phyloP scores from a whole-genome alignment of 2,329 filamentous ascomycete genomes.

The Metarhizium sp. region DNA sequence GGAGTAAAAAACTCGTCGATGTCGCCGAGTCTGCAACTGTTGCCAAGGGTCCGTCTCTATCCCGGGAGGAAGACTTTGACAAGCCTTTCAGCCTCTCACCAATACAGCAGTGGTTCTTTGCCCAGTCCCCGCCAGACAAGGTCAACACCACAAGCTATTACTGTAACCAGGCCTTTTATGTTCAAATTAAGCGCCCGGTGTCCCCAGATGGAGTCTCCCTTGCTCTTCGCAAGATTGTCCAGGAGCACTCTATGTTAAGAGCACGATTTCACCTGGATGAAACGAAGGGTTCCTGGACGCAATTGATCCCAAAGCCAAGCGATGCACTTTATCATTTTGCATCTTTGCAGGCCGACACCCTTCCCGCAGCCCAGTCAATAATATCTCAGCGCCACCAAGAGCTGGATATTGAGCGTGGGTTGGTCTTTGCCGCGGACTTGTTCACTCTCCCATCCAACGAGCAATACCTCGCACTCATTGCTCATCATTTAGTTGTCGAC shows the following conservation, averaged over 20 bases:
- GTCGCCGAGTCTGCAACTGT: not conserved
- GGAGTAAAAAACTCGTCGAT: not conserved
- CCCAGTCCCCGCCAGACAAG: constrained; percentile 2
- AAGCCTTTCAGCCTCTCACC: constrained; percentile 4
- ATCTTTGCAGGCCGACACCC: not conserved
- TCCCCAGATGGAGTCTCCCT: not conserved
- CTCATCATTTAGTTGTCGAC: constrained; percentile 32
- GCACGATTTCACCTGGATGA: constrained; percentile 3
- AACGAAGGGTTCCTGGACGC: not conserved
- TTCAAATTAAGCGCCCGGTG: not conserved
- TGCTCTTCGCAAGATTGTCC: constrained; percentile 1
- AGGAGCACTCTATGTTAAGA: constrained; percentile 7
- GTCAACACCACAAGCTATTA: constrained; percentile 2
- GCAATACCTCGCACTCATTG: constrained; percentile 20
- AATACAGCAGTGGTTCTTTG: constrained; percentile 7
- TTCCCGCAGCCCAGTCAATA: not conserved
- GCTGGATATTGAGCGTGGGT: constrained; percentile 10
- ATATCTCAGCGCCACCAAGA: not conserved
- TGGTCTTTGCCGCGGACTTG: constrained; percentile 12
- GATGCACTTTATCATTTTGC: not conserved
- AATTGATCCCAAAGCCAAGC: not conserved
- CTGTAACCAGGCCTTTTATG: constrained; percentile 4
- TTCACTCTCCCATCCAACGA: constrained; percentile 1
- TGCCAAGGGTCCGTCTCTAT: not conserved
- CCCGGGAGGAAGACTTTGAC: constrained; percentile 1